Evolutionary conservation across 2,329 filamentous ascomycete genomes (phyloP).

Genomic region (Hymenoscyphus albidus): DNA sequence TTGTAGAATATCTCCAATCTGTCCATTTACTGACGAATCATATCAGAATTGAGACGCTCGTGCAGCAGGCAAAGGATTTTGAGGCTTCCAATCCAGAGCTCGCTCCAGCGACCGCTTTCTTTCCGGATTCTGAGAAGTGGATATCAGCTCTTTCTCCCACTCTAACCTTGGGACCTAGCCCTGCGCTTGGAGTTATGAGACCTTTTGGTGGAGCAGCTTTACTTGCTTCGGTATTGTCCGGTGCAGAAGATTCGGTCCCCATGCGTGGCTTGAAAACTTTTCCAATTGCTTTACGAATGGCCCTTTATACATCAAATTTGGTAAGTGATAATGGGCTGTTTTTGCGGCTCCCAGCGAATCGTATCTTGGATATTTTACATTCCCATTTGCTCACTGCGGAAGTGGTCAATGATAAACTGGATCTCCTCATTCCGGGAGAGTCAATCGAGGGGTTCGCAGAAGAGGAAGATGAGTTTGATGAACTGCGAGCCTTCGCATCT

Average conservation of each 20-base stretch:
- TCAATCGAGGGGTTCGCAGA: conserved; percentile 45
- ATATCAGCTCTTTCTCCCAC: conserved; percentile 55
- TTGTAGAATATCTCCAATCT: not conserved
- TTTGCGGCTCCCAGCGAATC: conserved; percentile 39
- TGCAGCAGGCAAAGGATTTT: conserved; percentile 45
- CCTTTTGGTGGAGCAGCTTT: conserved; percentile 67
- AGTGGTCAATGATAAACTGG: conserved; percentile 50
- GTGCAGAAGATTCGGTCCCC: conserved; percentile 54
- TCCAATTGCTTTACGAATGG: conserved; percentile 71
- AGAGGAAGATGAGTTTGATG: conserved; percentile 29
- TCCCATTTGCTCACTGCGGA: conserved; percentile 49
- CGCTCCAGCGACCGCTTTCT: conserved; percentile 42
- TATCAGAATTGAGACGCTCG: conserved; percentile 50
- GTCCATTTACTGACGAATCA: not conserved
- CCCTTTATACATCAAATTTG: conserved; percentile 63
- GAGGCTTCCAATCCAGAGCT: conserved; percentile 36
- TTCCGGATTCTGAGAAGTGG: conserved; percentile 67
- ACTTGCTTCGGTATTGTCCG: conserved; percentile 44
- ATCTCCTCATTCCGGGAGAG: conserved; percentile 41
- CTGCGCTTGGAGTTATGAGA: conserved; percentile 70
- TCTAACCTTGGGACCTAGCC: conserved; percentile 49
- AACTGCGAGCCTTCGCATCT: conserved; percentile 22
- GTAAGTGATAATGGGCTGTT: conserved; percentile 44
- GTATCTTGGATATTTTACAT: conserved; percentile 49
- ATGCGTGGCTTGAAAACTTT: conserved; percentile 44